Base-by-base conservation (phyloP, 768 basidiomycete species). In the Trametopsis cervina region DNA sequence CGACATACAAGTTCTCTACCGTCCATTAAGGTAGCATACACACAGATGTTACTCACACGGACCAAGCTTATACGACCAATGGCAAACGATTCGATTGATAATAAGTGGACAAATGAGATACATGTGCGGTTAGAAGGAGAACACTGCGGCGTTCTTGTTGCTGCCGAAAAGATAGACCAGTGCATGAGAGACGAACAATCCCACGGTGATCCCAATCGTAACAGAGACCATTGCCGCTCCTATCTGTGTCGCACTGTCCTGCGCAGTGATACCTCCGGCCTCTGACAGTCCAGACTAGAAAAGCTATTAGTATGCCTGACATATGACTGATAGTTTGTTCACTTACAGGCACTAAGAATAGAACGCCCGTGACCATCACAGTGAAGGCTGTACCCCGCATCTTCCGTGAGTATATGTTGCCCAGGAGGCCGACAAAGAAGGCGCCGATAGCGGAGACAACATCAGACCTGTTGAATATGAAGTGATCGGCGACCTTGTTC, bases 141-240 rank as follows among this genome's bases (percentile, higher is more conserved):
- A 92, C 35, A 89, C 77, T 4, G 87, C 89, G 13, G 87, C 85
- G 49, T 81, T 85, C 71, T 93, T 93, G 50, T 85, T 75, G 6
- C 77, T 73, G 6, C 89, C 90, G 57, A 93, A 92, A 56, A 83
- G 85, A 59, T 92, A 93, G 13, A 93, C 86, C 37, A 93, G 64
- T 10, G 88, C 82, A 60, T 89, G 87, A 55, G 87, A 89, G 76
- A 86, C 88, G 69, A 91, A 92, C 38, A 93, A 64, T 15, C 90
- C 89, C 42, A 91, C 88, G 0, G 89, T 92, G 56, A 93, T 91
- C 23, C 90, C 90, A 49, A 92, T 89, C 0, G 88, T 85, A 41
- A 92, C 89, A n/a, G 83, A 78, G 51, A 89, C 87, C 85, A 90
- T 90, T 6, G 89, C 84, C 26, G 82, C 80, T 52, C 89, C 85